These are phyloP conservation scores for Colletotrichum cereale DNA, from an alignment of 2,329 filamentous ascomycete genomes.

Conservation along the genomic window DNA sequence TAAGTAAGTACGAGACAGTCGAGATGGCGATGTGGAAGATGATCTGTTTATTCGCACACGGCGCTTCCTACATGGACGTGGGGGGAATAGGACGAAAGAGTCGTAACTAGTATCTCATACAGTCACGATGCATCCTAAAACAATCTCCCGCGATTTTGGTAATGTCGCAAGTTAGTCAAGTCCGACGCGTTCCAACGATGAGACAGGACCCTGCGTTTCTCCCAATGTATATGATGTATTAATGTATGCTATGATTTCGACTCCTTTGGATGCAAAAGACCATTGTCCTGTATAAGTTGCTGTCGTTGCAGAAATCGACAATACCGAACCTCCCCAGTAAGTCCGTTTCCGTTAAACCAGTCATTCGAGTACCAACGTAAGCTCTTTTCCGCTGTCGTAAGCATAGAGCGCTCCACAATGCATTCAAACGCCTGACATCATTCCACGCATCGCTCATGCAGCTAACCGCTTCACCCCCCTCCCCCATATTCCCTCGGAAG, in stretches of 20 bases:
- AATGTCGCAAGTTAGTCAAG: not conserved
- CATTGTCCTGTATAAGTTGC: constrained; percentile 10
- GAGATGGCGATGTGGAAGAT: not conserved
- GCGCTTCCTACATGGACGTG: not conserved
- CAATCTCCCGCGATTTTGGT: not conserved
- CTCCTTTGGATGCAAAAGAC: constrained; percentile 2
- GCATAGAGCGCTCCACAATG: constrained; percentile 28
- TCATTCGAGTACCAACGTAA: constrained; percentile 10
- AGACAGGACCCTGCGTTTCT: too few species aligned
- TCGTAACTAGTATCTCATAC: too few species aligned
- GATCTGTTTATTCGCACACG: not conserved
- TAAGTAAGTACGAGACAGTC: not conserved
- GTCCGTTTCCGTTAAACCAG: constrained; percentile 15
- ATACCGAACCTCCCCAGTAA: constrained; percentile 12
- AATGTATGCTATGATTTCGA: constrained; percentile 11
- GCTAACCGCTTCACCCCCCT: not conserved
- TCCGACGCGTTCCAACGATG: not conserved
- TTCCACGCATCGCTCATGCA: constrained; percentile 33
- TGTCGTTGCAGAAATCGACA: constrained; percentile 11
- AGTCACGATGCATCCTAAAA: not conserved
- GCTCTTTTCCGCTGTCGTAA: constrained; percentile 16
- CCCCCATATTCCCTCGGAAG: constrained; percentile 7
- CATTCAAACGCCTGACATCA: constrained; percentile 36
- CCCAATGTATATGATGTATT: constrained; percentile 22
- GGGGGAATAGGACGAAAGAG: not conserved